Conservation (phyloP, 306 rosid species). For the Gynostemma pentaphyllum region DNA sequence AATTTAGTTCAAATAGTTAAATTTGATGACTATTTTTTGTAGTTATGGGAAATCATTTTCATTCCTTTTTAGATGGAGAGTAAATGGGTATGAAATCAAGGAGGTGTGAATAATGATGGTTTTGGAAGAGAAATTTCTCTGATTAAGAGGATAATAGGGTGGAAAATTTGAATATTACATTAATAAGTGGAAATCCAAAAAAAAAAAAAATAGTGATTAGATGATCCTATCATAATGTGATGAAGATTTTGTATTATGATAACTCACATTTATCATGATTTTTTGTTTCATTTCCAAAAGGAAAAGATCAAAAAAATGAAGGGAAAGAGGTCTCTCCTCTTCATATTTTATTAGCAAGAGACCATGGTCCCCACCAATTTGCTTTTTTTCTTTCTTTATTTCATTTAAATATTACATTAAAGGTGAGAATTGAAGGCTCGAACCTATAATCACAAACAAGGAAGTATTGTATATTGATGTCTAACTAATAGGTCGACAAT, state of each 20-base stretch:
- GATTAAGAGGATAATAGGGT: background rate
- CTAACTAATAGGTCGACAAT: too few species aligned
- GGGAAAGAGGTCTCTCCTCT: background rate
- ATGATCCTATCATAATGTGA: conserved; percentile 4
- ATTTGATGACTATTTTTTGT: too few species aligned
- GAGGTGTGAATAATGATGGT: conserved; percentile 6
- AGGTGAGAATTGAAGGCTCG: too few species aligned
- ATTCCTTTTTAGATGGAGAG: too few species aligned
- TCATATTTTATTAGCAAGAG: background rate
- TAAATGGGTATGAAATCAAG: background rate
- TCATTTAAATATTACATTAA: too few species aligned
- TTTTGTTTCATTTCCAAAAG: conserved; percentile 2
- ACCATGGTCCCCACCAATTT: conserved; percentile 1
- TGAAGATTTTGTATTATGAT: conserved; percentile 7
- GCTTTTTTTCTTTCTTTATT: background rate
- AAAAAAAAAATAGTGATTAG: background rate
- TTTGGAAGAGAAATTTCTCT: background rate
- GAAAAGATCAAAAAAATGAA: background rate
- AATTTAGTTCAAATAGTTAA: too few species aligned
- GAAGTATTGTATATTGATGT: too few species aligned
- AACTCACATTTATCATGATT: background rate
- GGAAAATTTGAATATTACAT: background rate
- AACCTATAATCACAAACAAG: too few species aligned
- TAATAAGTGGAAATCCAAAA: background rate
- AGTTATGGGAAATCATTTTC: too few species aligned